Evolutionary conservation across 2,329 filamentous ascomycete genomes (phyloP).

Genomic region (Nothophaeocryptopus gaeumannii): DNA sequence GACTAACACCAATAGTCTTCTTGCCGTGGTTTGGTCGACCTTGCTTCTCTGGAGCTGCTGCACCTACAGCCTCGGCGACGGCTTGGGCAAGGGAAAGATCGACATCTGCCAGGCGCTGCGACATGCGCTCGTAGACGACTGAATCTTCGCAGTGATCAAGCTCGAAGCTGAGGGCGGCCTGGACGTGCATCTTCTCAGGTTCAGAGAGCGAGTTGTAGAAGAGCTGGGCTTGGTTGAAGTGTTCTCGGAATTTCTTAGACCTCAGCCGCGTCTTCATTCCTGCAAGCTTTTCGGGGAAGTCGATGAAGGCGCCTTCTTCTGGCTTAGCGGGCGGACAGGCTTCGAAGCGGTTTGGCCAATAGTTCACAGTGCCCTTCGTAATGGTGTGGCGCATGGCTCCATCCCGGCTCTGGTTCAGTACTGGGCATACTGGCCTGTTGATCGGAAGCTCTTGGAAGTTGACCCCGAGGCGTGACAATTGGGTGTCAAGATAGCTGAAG

Average conservation of each 20-base stretch:
- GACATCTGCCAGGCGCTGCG: constrained; percentile 67
- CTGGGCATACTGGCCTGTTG: constrained; percentile 55
- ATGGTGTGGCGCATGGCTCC: constrained; percentile 67
- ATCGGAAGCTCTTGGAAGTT: constrained; percentile 78
- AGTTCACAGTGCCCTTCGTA: constrained; percentile 69
- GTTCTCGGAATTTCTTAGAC: constrained; percentile 73
- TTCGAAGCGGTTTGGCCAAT: constrained; percentile 73
- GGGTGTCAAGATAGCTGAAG: constrained; percentile 65
- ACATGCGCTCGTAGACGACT: constrained; percentile 69
- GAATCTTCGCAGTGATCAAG: constrained; percentile 80
- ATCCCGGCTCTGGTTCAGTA: constrained; percentile 35
- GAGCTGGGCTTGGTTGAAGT: constrained; percentile 73
- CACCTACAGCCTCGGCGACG: constrained; percentile 69
- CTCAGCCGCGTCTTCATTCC: constrained; percentile 69
- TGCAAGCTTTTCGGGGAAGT: constrained; percentile 62
- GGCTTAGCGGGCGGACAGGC: constrained; percentile 60
- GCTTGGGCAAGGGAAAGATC: constrained; percentile 66
- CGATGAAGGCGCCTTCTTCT: constrained; percentile 65
- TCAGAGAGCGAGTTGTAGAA: constrained; percentile 76
- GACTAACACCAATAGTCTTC: constrained; percentile 65
- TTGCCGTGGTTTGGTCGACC: constrained; percentile 62
- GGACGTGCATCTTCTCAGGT: constrained; percentile 64
- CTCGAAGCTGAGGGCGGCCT: constrained; percentile 64
- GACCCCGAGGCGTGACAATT: constrained; percentile 66
- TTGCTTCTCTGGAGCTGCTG: constrained; percentile 54